phyloP scores from a whole-genome alignment of 139 green algal species.

The Chlamydomonas asymmetrica region DNA sequence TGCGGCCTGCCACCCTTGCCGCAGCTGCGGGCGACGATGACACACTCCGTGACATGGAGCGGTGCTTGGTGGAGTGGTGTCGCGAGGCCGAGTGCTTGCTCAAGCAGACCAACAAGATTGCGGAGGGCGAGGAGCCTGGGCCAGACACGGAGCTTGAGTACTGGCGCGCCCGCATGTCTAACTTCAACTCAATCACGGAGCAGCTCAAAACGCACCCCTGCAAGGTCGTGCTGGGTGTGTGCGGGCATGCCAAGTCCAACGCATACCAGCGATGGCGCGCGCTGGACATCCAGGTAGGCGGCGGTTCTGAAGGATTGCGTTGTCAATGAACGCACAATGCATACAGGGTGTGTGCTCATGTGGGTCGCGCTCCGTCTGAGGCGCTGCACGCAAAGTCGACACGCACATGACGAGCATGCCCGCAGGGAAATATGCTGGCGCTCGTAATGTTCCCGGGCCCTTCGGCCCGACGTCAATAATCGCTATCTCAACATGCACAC shows the following conservation, averaged over 20 bases:
- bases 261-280: constrained; percentile 75
- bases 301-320: background rate
- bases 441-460: too few relatives aligned
- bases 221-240: constrained; percentile 77
- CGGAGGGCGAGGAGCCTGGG: constrained; percentile 65
- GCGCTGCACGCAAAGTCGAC: too few relatives aligned
- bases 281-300: constrained; percentile 70
- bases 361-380: background rate
- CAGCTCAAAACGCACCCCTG: constrained; percentile 80
- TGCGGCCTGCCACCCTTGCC: constrained; percentile 58
- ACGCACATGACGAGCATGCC: too few relatives aligned
- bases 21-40: constrained; percentile 56
- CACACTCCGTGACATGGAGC: constrained; percentile 40
- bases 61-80: constrained; percentile 75
- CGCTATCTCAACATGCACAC: too few relatives aligned
- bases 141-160: constrained; percentile 88
- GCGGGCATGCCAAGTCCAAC: constrained; percentile 52
- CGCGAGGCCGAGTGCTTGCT: constrained; percentile 59
- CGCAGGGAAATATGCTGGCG: too few relatives aligned
- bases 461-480: too few relatives aligned
- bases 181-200: constrained; percentile 83
- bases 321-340: background rate
- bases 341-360: background rate
- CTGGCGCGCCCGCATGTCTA: constrained; percentile 80
- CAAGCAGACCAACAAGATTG: constrained; percentile 51